Evolutionary conservation across 805 yeast species (phyloP), one percentile per base, ranked within the genome.

Genomic region (Lachancea quebecensis): DNA sequence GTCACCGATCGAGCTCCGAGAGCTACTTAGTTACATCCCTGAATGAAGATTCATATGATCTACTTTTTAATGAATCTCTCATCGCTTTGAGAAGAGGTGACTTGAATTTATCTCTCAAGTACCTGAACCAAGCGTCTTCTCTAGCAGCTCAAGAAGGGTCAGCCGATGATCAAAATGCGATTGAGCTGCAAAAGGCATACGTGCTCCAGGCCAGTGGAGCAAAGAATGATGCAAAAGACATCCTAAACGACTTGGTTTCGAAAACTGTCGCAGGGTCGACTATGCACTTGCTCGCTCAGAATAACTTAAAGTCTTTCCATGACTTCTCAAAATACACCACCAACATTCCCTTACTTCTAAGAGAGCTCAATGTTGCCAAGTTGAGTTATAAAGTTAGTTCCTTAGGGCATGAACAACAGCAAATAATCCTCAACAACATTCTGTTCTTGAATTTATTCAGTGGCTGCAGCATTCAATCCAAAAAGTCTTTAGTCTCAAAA

Each of bases 41-140:
- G 4, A 46, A 44, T 35, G 54, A 55, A 7, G 63, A 56, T 14
- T 72, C 79, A 2, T 81, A 83, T 58, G 95, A 85, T 60, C 65
- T 75, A 37, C 55, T 77, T 15, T 82, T 82, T 64, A 85, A 85
- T 63, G 76, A 80, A 32, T 75, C 90, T 0, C 66, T 82, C 56
- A 71, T 82, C 21, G 67, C 70, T 35, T 55, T 80, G 31, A 70
- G 76, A 9, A 67, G 65, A 31, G 71, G 70, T 3, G 63, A 77
- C 40, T 65, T 65, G 37, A 45, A 55, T 0, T 52, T 59, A 21
- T 67, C 85, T 2, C 56, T 79, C 25, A 58, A 62, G 8, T 52
- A 73, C 18, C 64, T 83, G 45, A 62, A 70, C 14, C 51, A 58
- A 34, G 82, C 89, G 1, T 60, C 70, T 25, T 46, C 57, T 1